Conservation (phyloP, 129 eudicot genomes). For the Rutidosis leptorrhynchoides region DNA sequence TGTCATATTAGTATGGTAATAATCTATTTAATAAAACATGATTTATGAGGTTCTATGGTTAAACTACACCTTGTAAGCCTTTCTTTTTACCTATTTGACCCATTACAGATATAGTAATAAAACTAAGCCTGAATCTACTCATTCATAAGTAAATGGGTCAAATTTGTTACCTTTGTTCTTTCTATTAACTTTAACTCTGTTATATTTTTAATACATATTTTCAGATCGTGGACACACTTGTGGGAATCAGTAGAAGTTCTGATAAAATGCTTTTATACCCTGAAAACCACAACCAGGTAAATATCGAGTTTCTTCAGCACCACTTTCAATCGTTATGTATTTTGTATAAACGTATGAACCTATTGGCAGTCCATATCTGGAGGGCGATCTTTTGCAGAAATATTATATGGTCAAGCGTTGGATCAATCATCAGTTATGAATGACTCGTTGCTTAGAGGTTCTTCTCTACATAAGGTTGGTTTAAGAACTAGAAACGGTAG, state of each 20-base stretch:
- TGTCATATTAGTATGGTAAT: too few relatives aligned
- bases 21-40: too few relatives aligned
- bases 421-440: slow-evolving; percentile 38
- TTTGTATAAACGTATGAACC: slow-evolving; percentile 4
- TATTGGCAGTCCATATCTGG: slow-evolving; percentile 86
- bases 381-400: slow-evolving; percentile 86
- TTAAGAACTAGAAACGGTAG: neutral
- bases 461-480: slow-evolving; percentile 83
- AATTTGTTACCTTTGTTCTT: neutral
- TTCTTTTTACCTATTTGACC: neutral
- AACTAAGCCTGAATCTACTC: neutral
- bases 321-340: neutral
- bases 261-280: slow-evolving; percentile 88
- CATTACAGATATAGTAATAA: neutral
- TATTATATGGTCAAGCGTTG: slow-evolving; percentile 57
- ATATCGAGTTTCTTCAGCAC: neutral
- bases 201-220: neutral
- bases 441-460: slow-evolving; percentile 64
- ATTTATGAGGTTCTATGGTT: neutral
- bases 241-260: slow-evolving; percentile 46
- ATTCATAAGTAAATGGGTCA: neutral
- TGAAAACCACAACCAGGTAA: slow-evolving; percentile 97
- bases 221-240: slow-evolving; percentile 70
- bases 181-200: neutral
- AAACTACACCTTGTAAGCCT: neutral